Conservation (phyloP, 768 basidiomycete genomes). For the Tephrocybe sp. region DNA sequence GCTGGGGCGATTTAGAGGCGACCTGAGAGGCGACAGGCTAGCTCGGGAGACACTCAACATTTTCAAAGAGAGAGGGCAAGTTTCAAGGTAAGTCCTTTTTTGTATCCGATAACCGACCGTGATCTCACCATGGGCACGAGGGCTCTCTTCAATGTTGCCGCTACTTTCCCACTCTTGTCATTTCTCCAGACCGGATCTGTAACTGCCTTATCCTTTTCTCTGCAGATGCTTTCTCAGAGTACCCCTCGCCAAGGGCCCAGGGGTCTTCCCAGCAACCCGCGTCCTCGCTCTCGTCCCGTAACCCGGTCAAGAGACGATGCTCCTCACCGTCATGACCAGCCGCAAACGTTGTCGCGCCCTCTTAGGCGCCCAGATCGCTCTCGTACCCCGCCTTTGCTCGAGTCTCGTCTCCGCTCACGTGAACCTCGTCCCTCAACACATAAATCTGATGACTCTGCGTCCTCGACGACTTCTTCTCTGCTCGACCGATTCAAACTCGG, state of each 20-base stretch:
- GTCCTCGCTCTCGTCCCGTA: slow-evolving; percentile 32
- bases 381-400: not conserved
- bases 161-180: no score
- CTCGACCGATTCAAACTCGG: slow-evolving; percentile 34
- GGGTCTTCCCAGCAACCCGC: slow-evolving; percentile 36
- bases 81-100: not conserved
- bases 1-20: not conserved
- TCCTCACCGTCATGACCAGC: not conserved
- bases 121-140: not conserved
- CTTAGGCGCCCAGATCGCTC: not conserved
- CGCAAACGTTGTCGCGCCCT: slow-evolving; percentile 3
- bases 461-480: slow-evolving; percentile 28
- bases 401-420: not conserved
- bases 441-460: slow-evolving; percentile 6
- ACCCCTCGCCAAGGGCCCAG: slow-evolving; percentile 22
- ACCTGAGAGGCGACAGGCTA: slow-evolving; percentile 3
- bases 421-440: not conserved
- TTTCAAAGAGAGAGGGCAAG: not conserved
- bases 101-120: not conserved
- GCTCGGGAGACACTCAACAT: slow-evolving; percentile 16
- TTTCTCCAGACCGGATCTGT: slow-evolving; percentile 12
- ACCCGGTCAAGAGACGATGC: slow-evolving; percentile 9
- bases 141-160: no score
- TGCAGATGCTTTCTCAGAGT: slow-evolving; percentile 20
- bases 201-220: not conserved